Conservation (phyloP, 495 filamentous ascomycete genomes). For the Cercophora scortea region DNA sequence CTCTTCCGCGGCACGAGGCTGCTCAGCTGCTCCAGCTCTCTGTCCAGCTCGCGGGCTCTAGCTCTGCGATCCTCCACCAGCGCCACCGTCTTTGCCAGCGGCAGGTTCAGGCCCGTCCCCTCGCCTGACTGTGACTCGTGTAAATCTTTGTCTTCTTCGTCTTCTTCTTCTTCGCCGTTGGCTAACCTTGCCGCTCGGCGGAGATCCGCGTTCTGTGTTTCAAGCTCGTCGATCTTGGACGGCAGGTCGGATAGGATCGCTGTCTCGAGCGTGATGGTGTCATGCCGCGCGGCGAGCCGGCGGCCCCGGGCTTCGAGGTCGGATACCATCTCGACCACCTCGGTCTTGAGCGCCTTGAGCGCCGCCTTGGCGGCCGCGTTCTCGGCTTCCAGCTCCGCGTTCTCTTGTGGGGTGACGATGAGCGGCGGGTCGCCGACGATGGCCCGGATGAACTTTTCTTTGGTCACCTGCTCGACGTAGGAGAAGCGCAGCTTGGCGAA, state of each 20-base stretch:
- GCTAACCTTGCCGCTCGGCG: slow-evolving; percentile 29
- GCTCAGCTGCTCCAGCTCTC: slow-evolving; percentile 58
- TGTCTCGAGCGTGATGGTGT: slow-evolving; percentile 55
- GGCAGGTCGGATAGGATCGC: slow-evolving; percentile 54
- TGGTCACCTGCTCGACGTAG: slow-evolving; percentile 76
- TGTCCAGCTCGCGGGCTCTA: slow-evolving; percentile 56
- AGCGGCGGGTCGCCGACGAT: slow-evolving; percentile 81
- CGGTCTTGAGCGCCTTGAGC: slow-evolving; percentile 69
- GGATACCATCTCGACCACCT: slow-evolving; percentile 63
- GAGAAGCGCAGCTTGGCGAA: slow-evolving; percentile 96
- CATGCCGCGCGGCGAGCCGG: slow-evolving; percentile 51
- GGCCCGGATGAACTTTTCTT: slow-evolving; percentile 69
- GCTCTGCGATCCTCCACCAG: slow-evolving; percentile 53
- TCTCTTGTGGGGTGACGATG: slow-evolving; percentile 74
- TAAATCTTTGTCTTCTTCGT: not conserved
- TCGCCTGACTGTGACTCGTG: not conserved
- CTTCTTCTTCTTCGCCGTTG: not conserved
- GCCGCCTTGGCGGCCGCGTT: slow-evolving; percentile 65
- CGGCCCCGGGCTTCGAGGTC: slow-evolving; percentile 63
- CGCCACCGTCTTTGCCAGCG: slow-evolving; percentile 50
- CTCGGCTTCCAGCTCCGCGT: slow-evolving; percentile 66
- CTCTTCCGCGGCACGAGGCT: slow-evolving; percentile 60
- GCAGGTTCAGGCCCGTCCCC: slow-evolving; percentile 35
- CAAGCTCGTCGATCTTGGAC: slow-evolving; percentile 51
- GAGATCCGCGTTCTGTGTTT: slow-evolving; percentile 50